These are phyloP conservation scores for Leccinellum luteum DNA, from an alignment of 768 basidiomycete genomes.

Conservation along the genomic window DNA sequence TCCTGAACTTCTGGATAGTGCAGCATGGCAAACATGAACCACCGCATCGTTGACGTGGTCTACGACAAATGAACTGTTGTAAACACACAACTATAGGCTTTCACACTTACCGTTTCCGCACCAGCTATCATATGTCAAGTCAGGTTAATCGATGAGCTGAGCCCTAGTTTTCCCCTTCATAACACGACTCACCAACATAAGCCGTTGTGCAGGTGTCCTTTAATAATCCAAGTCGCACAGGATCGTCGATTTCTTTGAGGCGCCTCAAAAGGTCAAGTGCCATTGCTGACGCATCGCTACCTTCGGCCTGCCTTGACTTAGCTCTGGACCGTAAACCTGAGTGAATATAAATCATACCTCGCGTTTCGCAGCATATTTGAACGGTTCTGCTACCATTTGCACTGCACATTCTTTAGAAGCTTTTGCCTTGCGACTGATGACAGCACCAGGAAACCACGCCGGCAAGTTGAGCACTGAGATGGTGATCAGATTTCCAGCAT, in stretches of 20 bases:
- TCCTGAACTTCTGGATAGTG: constrained; percentile 31
- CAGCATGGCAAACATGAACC: constrained; percentile 34
- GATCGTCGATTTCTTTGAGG: neutral
- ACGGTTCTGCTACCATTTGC: constrained; percentile 16
- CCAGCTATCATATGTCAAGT: constrained; percentile 12
- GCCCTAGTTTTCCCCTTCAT: neutral
- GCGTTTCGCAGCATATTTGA: constrained; percentile 12
- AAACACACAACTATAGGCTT: neutral
- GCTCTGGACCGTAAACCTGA: neutral
- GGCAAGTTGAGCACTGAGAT: constrained; percentile 22
- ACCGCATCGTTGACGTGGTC: constrained; percentile 9
- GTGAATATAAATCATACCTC: constrained; percentile 2
- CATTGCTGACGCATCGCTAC: constrained; percentile 13
- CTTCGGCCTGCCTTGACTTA: constrained; percentile 9
- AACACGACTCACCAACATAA: constrained; percentile 14
- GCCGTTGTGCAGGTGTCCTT: constrained; percentile 14
- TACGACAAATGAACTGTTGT: constrained; percentile 1
- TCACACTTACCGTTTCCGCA: constrained; percentile 16
- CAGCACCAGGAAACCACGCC: constrained; percentile 22
- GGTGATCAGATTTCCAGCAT: neutral
- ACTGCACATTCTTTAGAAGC: constrained; percentile 2
- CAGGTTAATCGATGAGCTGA: neutral
- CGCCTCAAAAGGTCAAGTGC: constrained; percentile 7
- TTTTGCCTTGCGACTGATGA: constrained; percentile 26
- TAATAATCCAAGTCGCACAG: constrained; percentile 7